Conservation (phyloP, 2,329 filamentous ascomycete species). For the Harringtonia lauricola region DNA sequence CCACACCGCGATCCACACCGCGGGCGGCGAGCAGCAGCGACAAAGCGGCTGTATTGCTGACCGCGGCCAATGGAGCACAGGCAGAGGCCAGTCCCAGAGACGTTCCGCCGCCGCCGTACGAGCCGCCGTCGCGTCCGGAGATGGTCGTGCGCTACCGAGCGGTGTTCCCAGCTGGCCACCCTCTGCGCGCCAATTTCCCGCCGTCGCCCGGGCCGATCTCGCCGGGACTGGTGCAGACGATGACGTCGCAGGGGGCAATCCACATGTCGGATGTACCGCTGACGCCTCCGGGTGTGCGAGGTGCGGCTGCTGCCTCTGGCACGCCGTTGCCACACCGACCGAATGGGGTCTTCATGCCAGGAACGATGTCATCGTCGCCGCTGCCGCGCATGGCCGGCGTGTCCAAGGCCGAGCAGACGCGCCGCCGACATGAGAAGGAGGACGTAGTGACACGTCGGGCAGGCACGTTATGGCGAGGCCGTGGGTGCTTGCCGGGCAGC, state of each 20-base stretch:
- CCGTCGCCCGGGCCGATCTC: conserved; percentile 51
- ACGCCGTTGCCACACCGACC: conserved; percentile 29
- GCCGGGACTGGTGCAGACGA: conserved; percentile 48
- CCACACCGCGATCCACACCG: neutral
- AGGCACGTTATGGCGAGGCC: conserved; percentile 54
- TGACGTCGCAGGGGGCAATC: conserved; percentile 51
- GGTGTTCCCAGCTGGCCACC: conserved; percentile 45
- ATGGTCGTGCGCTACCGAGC: conserved; percentile 40
- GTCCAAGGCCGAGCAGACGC: conserved; percentile 37
- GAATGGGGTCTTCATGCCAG: conserved; percentile 27
- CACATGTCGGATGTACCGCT: conserved; percentile 48
- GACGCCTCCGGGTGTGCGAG: conserved; percentile 26
- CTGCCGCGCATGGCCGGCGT: conserved; percentile 16
- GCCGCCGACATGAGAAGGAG: conserved; percentile 52
- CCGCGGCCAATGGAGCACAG: too few species aligned
- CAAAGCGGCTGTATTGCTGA: too few species aligned
- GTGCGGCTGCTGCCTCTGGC: conserved; percentile 12
- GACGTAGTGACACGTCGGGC: conserved; percentile 45
- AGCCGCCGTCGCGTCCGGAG: conserved; percentile 30
- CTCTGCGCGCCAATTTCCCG: conserved; percentile 33
- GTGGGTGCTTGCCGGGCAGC: too few species aligned
- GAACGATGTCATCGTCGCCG: neutral
- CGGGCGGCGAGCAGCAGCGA: neutral
- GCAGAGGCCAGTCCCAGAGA: neutral
- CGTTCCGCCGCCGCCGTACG: conserved; percentile 41